Evolutionary conservation across 257 asterid genomes (phyloP), one percentile per base, ranked within the genome.

Genomic region (Henckelia pumila): DNA sequence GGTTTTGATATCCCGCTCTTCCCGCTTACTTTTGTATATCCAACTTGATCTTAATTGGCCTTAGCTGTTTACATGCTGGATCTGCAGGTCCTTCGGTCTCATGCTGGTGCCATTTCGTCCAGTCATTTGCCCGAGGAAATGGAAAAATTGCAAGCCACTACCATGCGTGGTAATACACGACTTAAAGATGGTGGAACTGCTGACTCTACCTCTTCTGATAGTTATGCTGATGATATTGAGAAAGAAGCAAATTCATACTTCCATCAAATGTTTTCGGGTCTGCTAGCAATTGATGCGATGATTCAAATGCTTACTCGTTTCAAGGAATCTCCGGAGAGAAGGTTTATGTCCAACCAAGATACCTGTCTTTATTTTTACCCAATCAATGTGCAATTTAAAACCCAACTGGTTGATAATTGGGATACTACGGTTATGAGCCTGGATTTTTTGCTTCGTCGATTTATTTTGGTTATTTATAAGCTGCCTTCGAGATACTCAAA

Each of bases 251-350:
- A 89, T 74, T 74, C 80, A 25, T 88, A 88, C 77, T 94, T 91
- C 81, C 96, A 91, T 64, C 88, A 87, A 83, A 83, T 94, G 95
- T 94, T 94, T 79, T 82, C 95, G 74, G 86, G 89, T 73, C 83
- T 85, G 78, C 87, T 88, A 77, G 60, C 85, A 58, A 66, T 84
- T 74, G 98, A 91, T 37, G 81, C 80, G 56, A 83, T 84, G 77
- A 85, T 94, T 79, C 91, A 84, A 71, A 85, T 88, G 96, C 98
- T 94, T 53, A 75, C 95, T 56, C 85, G 83, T 40, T 87, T 86
- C 79, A 91, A 87, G 79, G 98, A 89, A 79, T 87, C 98, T 70
- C 67, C 84, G 8, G 95, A 85, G 60, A 81, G 78, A 79, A 87
- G 99, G 99, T 88, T 63, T 22, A 2, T 60, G 52, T 40, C 64